Percentiles rank a stretch among this genome's conserved stretches.
These are phyloP conservation scores for Trichoderma harzianum DNA, from an alignment of 2,329 filamentous ascomycete genomes.

Conservation along the genomic window DNA sequence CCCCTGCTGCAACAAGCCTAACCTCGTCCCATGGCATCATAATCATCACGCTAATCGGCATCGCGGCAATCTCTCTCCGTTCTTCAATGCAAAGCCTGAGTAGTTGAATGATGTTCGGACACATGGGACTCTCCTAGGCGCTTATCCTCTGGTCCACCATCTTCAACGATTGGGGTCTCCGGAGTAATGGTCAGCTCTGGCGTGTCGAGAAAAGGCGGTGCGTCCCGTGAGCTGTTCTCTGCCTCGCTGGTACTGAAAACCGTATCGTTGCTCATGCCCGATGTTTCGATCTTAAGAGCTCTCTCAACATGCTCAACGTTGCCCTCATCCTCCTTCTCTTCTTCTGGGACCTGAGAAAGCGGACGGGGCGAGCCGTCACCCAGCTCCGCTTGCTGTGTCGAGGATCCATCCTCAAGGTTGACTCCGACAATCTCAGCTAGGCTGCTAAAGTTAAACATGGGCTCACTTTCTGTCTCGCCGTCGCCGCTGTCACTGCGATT, in stretches of 20 bases:
- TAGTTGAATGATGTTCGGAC: neutral
- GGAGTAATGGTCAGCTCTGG: constrained; percentile 49
- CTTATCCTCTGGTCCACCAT: constrained; percentile 40
- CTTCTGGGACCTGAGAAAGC: constrained; percentile 38
- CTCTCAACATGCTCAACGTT: constrained; percentile 33
- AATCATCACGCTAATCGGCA: neutral
- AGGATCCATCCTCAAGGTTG: constrained; percentile 47
- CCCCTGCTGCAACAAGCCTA: neutral
- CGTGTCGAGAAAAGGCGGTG: constrained; percentile 25
- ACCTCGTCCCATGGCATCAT: neutral
- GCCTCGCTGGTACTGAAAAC: neutral
- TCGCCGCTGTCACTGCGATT: constrained; percentile 48
- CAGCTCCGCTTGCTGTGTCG: constrained; percentile 28
- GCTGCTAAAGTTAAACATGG: constrained; percentile 89
- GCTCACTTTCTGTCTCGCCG: constrained; percentile 57
- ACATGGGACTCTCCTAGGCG: constrained; percentile 41
- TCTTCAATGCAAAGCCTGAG: neutral
- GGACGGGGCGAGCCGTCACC: constrained; percentile 25
- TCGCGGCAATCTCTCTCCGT: neutral
- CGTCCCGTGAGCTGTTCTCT: neutral
- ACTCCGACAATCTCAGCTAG: constrained; percentile 79
- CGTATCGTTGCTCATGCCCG: neutral
- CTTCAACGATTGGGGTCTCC: constrained; percentile 42
- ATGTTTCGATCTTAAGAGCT: neutral
- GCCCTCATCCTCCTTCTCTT: constrained; percentile 35